Percentiles rank a stretch among this genome's conserved stretches.
Evolutionary conservation across 2,329 filamentous ascomycete species (phyloP).

Genomic region (Myriosclerotinia duriaeana): DNA sequence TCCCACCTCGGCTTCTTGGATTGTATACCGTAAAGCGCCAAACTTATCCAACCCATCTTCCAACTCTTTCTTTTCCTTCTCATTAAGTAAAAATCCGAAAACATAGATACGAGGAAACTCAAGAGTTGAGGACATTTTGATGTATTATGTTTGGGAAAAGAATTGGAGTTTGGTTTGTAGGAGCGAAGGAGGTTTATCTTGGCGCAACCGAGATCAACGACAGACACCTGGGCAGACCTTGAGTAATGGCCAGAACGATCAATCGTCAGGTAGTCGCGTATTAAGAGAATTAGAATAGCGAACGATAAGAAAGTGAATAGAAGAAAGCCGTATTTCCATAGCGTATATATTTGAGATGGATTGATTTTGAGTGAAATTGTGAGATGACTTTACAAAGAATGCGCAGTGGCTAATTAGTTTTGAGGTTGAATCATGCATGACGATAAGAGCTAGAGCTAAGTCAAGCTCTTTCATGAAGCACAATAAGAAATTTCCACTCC

Average conservation of each 20-base stretch:
- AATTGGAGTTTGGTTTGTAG: neutral
- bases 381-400: slow-evolving; percentile 11
- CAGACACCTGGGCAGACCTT: no score
- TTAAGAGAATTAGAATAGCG: neutral
- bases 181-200: neutral
- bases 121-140: slow-evolving; percentile 17
- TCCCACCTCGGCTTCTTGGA: slow-evolving; percentile 65
- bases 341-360: neutral
- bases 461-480: neutral
- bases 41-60: slow-evolving; percentile 58
- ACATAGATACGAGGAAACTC: slow-evolving; percentile 58
- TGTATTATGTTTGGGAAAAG: neutral
- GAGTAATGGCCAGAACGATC: neutral
- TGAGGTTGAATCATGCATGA: neutral
- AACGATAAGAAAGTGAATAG: neutral
- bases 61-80: slow-evolving; percentile 56
- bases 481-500: neutral
- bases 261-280: neutral
- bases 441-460: slow-evolving; percentile 4
- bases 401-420: neutral
- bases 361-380: neutral
- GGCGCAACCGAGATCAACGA: neutral
- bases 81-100: slow-evolving; percentile 44
- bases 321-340: neutral
- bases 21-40: slow-evolving; percentile 66